Conservation (phyloP, 73 alveolate genomes). For the Tetrahymena thermophila region DNA sequence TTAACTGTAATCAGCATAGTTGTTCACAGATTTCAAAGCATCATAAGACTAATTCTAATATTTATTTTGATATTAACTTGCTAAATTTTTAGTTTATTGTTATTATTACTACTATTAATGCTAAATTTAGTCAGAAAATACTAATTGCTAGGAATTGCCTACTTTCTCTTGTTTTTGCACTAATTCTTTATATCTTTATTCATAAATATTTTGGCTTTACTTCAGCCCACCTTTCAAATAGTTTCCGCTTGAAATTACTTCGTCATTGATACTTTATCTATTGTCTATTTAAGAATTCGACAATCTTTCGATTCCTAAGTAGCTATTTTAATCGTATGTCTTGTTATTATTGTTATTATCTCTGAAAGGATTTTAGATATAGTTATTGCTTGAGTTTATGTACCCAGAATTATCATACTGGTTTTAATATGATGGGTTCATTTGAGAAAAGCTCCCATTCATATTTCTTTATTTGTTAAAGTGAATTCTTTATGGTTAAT, state of each 20-base stretch:
- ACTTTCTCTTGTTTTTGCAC: neutral
- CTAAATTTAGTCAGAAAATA: neutral
- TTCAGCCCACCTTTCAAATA: neutral
- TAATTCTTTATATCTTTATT: neutral
- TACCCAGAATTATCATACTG: neutral
- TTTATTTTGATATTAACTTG: neutral
- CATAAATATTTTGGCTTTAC: neutral
- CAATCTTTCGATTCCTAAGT: neutral
- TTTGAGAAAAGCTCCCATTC: neutral
- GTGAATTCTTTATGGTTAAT: neutral
- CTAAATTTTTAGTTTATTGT: neutral
- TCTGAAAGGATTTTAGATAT: neutral
- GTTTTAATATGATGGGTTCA: neutral
- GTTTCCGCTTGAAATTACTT: neutral
- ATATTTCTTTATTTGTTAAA: neutral
- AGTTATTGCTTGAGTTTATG: neutral
- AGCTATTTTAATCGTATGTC: neutral
- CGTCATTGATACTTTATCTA: neutral
- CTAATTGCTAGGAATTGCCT: neutral
- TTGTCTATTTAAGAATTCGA: neutral
- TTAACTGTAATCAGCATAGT: neutral
- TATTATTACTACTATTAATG: neutral
- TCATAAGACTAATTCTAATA: neutral
- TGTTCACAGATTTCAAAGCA: neutral
- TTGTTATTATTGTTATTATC: neutral